phyloP scores from a whole-genome alignment of 2,329 filamentous ascomycete species.

The Meredithiella fracta region DNA sequence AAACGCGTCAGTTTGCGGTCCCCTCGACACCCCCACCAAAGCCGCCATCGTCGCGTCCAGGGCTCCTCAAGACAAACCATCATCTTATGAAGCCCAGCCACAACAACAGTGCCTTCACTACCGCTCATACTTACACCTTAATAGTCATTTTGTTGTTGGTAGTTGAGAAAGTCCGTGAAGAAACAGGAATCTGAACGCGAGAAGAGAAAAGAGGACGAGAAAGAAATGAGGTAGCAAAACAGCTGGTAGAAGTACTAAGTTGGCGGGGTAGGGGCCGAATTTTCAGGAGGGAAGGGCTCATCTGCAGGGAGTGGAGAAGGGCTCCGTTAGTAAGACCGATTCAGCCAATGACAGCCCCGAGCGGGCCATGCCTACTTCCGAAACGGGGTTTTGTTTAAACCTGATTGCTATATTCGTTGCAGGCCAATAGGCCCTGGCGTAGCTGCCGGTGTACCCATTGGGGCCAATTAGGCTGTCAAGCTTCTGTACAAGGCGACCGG shows the following conservation, averaged over 20 bases:
- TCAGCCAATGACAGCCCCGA: slow-evolving; percentile 17
- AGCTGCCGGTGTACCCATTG: neutral
- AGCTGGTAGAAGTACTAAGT: slow-evolving; percentile 18
- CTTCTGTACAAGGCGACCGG: too few relatives aligned
- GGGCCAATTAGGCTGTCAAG: too few relatives aligned
- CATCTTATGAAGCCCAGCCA: neutral
- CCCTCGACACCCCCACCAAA: neutral
- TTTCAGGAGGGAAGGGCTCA: slow-evolving; percentile 26
- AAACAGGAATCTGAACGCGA: slow-evolving; percentile 21
- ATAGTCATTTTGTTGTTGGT: slow-evolving; percentile 50
- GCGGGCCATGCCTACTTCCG: slow-evolving; percentile 12
- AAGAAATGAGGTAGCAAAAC: slow-evolving; percentile 23
- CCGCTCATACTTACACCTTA: slow-evolving; percentile 42
- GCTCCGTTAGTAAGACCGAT: slow-evolving; percentile 22
- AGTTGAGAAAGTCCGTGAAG: slow-evolving; percentile 36
- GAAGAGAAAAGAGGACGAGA: slow-evolving; percentile 26
- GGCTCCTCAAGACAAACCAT: too few relatives aligned
- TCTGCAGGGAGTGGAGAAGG: slow-evolving; percentile 28
- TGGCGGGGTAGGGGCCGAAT: slow-evolving; percentile 29
- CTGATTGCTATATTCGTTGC: slow-evolving; percentile 1
- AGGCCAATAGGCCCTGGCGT: neutral
- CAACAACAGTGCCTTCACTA: neutral
- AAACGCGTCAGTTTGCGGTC: slow-evolving; percentile 4
- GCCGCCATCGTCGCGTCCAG: neutral
- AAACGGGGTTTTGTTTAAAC: slow-evolving; percentile 2